phyloP scores from a whole-genome alignment of 139 green algal genomes.

The Bryopsis sp. region DNA sequence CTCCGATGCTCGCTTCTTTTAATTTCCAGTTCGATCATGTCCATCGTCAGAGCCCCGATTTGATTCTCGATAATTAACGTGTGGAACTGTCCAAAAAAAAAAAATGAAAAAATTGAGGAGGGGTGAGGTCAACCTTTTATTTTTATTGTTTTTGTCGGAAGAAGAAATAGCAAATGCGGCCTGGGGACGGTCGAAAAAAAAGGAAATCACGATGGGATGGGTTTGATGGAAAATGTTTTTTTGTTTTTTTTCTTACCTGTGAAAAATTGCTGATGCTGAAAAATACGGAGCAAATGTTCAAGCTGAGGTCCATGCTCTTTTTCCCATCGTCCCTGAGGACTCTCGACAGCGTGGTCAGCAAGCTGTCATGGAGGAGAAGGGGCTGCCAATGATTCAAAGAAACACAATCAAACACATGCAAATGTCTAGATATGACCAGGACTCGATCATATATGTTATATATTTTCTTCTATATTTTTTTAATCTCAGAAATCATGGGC shows the following conservation, averaged over 20 bases:
- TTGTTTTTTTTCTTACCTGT: conserved; percentile 1
- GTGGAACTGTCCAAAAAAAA: no score
- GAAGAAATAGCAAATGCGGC: background rate
- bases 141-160: background rate
- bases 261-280: no score
- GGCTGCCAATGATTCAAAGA: no score
- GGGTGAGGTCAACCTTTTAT: background rate
- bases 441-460: no score
- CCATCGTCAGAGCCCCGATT: conserved; percentile 67
- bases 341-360: conserved; percentile 62
- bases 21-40: conserved; percentile 72
- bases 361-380: conserved; percentile 57
- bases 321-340: conserved; percentile 73
- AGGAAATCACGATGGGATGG: background rate
- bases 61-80: no score
- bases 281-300: conserved; percentile 62
- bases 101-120: background rate
- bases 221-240: background rate
- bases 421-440: no score
- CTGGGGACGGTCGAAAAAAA: background rate
- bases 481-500: no score
- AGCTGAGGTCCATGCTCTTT: conserved; percentile 61
- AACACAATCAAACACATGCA: no score
- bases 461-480: no score
- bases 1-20: conserved; percentile 50